Base-by-base conservation (phyloP, 2,329 filamentous ascomycete genomes). In the Pseudohalonectria lignicola region DNA sequence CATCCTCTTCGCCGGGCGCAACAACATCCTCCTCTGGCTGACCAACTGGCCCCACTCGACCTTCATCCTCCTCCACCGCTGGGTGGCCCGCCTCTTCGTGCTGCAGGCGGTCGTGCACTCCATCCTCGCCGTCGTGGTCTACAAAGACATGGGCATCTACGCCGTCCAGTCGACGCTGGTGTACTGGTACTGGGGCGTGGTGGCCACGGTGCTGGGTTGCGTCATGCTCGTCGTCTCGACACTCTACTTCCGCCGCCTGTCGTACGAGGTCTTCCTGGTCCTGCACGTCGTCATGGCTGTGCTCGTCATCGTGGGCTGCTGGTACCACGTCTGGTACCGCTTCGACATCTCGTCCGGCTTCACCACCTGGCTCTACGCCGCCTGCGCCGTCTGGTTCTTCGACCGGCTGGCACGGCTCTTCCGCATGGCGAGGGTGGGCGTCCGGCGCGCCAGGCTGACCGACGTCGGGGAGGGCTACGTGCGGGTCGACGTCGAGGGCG, bases 131-230 rank as follows among this genome's bases (percentile, higher is more conserved):
- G 49, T 59, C 2, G 39, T 54, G 26, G 45, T 28, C 4, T 50
- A 56, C 45, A 56, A 55, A 40, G 26, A 44, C 15, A 18, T 40
- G 0, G 46, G 46, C 13, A 49, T 49, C 10, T 38, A 45, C n/a
- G 52, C 56, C 15, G n/a, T n/a, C n/a, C n/a, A n/a, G n/a, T n/a
- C n/a, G n/a, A n/a, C n/a, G n/a, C n/a, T n/a, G n/a, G n/a, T n/a
- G n/a, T 69, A 63, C 38, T 69, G 64, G 65, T 50, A 53, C 23
- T 67, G 60, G 59, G 66, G 66, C 0, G 53, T 59, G 31, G 53
- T 64, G 3, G 64, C 49, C 2, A 67, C 62, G 0, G 38, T 66
- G 0, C 39, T 48, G 1, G 49, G 52, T 26, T 46, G 48, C 1
- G 41, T 58, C 2, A 40, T 66, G 2, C 37, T 61, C 1, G 43